These are phyloP conservation scores for Auricularia sp. DNA, from an alignment of 768 basidiomycete species.

Conservation along the genomic window DNA sequence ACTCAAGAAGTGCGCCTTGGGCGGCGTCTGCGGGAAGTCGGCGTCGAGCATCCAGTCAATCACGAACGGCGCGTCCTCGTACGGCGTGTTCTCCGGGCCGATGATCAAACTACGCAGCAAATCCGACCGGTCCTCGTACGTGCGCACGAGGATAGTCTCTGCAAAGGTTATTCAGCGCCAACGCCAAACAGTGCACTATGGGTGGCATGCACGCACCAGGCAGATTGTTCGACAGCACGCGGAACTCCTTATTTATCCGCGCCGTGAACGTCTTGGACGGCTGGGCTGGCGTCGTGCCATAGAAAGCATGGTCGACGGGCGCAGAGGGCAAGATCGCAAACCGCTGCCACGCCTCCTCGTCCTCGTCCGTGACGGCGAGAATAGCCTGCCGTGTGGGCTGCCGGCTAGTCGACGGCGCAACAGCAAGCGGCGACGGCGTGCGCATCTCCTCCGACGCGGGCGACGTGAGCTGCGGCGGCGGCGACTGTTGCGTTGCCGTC, in stretches of 20 bases:
- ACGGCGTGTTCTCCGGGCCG: conserved; percentile 91
- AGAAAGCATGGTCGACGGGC: conserved; percentile 78
- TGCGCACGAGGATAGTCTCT: conserved; percentile 84
- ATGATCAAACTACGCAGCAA: conserved; percentile 82
- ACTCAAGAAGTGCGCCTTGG: conserved; percentile 80
- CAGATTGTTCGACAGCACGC: conserved; percentile 63
- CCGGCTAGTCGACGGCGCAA: not conserved
- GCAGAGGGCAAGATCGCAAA: conserved; percentile 71
- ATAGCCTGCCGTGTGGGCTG: not conserved
- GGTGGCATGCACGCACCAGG: no score
- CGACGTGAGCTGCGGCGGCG: not conserved
- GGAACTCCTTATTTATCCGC: conserved; percentile 77
- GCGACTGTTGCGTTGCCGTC: not conserved
- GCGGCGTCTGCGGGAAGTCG: conserved; percentile 74
- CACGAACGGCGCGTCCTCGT: conserved; percentile 87
- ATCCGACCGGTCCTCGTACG: conserved; percentile 84
- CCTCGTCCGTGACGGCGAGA: conserved; percentile 15
- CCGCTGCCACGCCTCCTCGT: conserved; percentile 56
- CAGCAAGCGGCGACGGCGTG: not conserved
- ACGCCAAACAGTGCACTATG: not conserved
- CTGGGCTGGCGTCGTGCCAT: conserved; percentile 46
- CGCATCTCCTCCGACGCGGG: not conserved
- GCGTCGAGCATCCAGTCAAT: conserved; percentile 89
- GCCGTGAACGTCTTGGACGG: conserved; percentile 65
- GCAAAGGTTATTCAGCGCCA: not conserved